A percentile compares a stretch with the other conserved stretches of the same genome.
phyloP scores from a whole-genome alignment of 345 rosid genomes.

The Arabis alpina region DNA sequence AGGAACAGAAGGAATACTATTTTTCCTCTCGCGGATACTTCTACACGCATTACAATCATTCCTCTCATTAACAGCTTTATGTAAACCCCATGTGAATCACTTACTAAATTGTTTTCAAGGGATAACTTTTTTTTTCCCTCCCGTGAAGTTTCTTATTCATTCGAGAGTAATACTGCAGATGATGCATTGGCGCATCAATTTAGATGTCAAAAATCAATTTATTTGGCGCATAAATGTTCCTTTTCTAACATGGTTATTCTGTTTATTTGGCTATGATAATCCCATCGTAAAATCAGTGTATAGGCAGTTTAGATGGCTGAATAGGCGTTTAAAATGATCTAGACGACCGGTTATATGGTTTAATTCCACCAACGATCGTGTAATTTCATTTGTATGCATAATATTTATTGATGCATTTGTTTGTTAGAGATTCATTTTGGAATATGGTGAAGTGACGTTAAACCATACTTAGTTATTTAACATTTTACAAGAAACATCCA shows the following conservation, averaged over 20 bases:
- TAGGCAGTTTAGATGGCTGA: not conserved
- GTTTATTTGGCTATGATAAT: no score
- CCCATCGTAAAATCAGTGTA: not conserved
- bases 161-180: no score
- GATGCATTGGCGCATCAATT: no score
- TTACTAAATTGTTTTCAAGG: not conserved
- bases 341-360: not conserved
- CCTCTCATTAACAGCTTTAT: constrained; percentile 7
- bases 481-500: not conserved
- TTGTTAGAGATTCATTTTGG: not conserved
- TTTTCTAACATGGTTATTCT: not conserved
- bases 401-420: not conserved
- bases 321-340: not conserved
- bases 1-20: no score
- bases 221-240: not conserved
- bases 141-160: not conserved
- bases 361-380: not conserved
- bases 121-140: not conserved
- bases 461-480: not conserved
- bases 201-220: not conserved
- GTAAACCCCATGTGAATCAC: constrained; percentile 18
- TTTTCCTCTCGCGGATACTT: constrained; percentile 4
- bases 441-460: no score
- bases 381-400: not conserved
- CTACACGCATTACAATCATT: constrained; percentile 16